phyloP scores from a whole-genome alignment of 1,139 yeast genomes.

The Taiozyma onychis region DNA sequence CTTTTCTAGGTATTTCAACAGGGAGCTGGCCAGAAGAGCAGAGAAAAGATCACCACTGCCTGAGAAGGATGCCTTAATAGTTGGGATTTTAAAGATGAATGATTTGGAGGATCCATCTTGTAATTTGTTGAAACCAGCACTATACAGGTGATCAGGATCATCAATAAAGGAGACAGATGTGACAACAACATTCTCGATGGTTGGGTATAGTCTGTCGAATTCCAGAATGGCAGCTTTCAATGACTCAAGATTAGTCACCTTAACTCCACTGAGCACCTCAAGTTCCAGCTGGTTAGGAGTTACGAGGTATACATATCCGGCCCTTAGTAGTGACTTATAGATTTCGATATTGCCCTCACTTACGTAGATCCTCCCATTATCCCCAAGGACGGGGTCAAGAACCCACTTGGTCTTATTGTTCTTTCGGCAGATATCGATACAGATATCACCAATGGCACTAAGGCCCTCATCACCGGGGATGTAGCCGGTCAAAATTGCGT shows the following conservation, averaged over 20 bases:
- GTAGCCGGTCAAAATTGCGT: slow-evolving; percentile 53
- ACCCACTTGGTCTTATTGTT: slow-evolving; percentile 41
- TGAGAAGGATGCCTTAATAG: slow-evolving; percentile 69
- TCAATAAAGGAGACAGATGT: slow-evolving; percentile 44
- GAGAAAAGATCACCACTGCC: slow-evolving; percentile 94
- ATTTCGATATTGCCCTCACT: slow-evolving; percentile 60
- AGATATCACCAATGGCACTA: slow-evolving; percentile 26
- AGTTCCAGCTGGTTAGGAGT: slow-evolving; percentile 94
- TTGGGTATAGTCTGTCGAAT: slow-evolving; percentile 44
- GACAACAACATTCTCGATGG: slow-evolving; percentile 60
- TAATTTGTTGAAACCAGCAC: slow-evolving; percentile 43
- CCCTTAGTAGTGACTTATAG: slow-evolving; percentile 50
- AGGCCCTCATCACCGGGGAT: slow-evolving; percentile 45
- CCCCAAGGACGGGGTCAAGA: slow-evolving; percentile 94
- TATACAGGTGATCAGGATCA: slow-evolving; percentile 33
- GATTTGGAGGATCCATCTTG: slow-evolving; percentile 13
- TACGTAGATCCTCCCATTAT: slow-evolving; percentile 79
- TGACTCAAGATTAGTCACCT: slow-evolving; percentile 36
- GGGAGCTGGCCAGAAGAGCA: slow-evolving; percentile 64
- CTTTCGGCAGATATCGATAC: slow-evolving; percentile 15
- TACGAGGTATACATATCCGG: slow-evolving; percentile 53
- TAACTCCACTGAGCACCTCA: slow-evolving; percentile 58
- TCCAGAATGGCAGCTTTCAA: slow-evolving; percentile 41
- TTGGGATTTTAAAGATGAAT: slow-evolving; percentile 44
- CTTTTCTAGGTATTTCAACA: slow-evolving; percentile 29